A percentile compares a stretch with the other conserved stretches of the same genome.
These are phyloP conservation scores for Macadamia integrifolia DNA, from an alignment of 164 flowering plant species.

Conservation along the genomic window DNA sequence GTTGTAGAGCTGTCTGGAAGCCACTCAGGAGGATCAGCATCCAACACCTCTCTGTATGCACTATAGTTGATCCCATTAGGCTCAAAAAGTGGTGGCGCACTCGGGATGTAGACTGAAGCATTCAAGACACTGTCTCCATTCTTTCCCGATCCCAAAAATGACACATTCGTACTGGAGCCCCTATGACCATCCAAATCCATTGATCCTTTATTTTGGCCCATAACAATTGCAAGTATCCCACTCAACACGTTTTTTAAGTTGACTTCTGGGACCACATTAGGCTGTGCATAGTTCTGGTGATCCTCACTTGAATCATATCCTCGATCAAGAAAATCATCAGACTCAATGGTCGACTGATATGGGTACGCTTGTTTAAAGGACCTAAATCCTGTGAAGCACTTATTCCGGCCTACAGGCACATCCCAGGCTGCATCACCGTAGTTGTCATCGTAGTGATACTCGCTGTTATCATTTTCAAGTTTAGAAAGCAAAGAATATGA, in stretches of 20 bases:
- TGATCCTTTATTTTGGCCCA: constrained; percentile 47
- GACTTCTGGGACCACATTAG: constrained; percentile 41
- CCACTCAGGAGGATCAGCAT: constrained; percentile 94
- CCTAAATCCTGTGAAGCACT: constrained; percentile 16
- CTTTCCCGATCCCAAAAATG: constrained; percentile 68
- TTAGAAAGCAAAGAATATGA: constrained; percentile 50
- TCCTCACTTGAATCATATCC: constrained; percentile 54
- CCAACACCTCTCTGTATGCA: constrained; percentile 72
- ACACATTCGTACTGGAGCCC: constrained; percentile 40
- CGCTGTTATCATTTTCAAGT: constrained; percentile 30
- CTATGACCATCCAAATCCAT: constrained; percentile 15
- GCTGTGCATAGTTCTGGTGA: constrained; percentile 9
- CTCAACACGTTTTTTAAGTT: constrained; percentile 77
- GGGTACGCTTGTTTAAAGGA: constrained; percentile 30
- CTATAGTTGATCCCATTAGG: constrained; percentile 40
- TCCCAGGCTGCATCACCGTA: constrained; percentile 33
- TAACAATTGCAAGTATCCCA: constrained; percentile 75
- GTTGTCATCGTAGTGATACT: constrained; percentile 35
- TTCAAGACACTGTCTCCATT: constrained; percentile 78
- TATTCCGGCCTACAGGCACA: constrained; percentile 18
- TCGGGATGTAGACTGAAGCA: constrained; percentile 78
- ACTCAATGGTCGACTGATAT: constrained; percentile 29
- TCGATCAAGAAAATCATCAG: constrained; percentile 53
- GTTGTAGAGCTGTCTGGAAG: constrained; percentile 75
- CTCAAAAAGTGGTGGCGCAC: constrained; percentile 93